Conservation (phyloP, 495 filamentous ascomycete species). For the Penicillium atrosanguineum region DNA sequence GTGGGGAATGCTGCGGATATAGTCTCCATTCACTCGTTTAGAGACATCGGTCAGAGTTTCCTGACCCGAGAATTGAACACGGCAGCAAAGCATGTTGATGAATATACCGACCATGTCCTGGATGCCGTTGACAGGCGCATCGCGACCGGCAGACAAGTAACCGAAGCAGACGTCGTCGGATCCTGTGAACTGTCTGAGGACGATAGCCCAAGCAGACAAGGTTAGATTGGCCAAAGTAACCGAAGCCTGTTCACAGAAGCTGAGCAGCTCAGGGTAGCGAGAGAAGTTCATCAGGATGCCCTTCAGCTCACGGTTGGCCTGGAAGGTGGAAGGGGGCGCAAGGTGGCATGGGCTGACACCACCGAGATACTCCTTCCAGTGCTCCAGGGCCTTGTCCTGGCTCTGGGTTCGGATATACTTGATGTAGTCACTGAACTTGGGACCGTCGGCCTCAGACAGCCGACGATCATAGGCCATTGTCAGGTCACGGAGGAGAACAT, state of each 20-base stretch:
- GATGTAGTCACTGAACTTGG: constrained; percentile 57
- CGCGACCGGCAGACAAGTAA: constrained; percentile 49
- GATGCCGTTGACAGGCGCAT: constrained; percentile 48
- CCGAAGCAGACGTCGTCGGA: constrained; percentile 60
- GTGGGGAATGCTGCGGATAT: constrained; percentile 45
- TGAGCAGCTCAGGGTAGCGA: constrained; percentile 39
- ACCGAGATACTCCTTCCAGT: constrained; percentile 46
- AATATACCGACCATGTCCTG: constrained; percentile 54
- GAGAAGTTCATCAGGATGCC: constrained; percentile 35
- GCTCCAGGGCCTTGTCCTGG: constrained; percentile 34
- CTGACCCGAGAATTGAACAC: constrained; percentile 35
- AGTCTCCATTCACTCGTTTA: constrained; percentile 46
- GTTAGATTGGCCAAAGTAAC: constrained; percentile 52
- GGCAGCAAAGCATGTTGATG: constrained; percentile 57
- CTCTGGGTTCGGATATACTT: constrained; percentile 40
- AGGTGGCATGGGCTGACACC: constrained; percentile 30
- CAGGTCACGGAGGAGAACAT: constrained; percentile 41
- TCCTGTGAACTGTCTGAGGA: constrained; percentile 49
- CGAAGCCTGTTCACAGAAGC: constrained; percentile 45
- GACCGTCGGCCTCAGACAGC: constrained; percentile 38
- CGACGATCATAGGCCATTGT: constrained; percentile 43
- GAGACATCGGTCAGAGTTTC: constrained; percentile 42
- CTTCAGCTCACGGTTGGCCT: constrained; percentile 23
- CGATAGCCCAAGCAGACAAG: constrained; percentile 56
- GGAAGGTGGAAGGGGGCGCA: constrained; percentile 1